Percentiles rank a stretch among this genome's conserved stretches.
Conservation (phyloP, 1,284 basidiomycete genomes). For the Jaminaea rosea region DNA sequence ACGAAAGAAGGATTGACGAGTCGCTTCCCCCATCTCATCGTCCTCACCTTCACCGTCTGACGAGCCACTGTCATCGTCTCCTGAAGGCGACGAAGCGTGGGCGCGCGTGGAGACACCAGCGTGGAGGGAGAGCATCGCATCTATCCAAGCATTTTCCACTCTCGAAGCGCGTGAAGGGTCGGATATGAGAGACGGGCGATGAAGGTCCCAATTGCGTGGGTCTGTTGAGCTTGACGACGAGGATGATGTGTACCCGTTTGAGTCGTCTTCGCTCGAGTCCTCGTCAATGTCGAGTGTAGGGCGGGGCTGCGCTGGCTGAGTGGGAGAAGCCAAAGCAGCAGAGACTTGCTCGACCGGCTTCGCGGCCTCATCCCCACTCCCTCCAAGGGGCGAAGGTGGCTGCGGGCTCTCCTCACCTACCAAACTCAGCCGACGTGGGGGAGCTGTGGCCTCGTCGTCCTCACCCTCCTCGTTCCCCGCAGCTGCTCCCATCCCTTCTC, state of each 20-base stretch:
- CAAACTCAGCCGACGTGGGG: constrained; percentile 4
- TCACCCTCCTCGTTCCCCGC: constrained; percentile 4
- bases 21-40: too few relatives aligned
- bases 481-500: neutral
- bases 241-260: constrained; percentile 3
- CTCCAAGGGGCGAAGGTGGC: neutral
- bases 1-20: constrained; percentile 3
- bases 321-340: neutral
- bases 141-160: constrained; percentile 67
- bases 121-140: constrained; percentile 61
- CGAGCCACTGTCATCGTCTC: too few relatives aligned
- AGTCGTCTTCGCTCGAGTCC: constrained; percentile 29
- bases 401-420: constrained; percentile 6
- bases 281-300: constrained; percentile 10
- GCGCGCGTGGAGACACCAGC: neutral
- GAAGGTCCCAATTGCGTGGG: constrained; percentile 6
- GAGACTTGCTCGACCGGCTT: too few relatives aligned
- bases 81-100: too few relatives aligned
- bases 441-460: too few relatives aligned
- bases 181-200: constrained; percentile 56
- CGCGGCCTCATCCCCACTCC: too few relatives aligned
- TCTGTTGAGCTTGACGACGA: constrained; percentile 4
- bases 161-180: constrained; percentile 73
- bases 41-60: too few relatives aligned
- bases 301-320: neutral